A percentile compares a stretch with the other conserved stretches of the same genome.
phyloP scores from a whole-genome alignment of 1,139 yeast genomes.

The Scheffersomyces parashehatae region DNA sequence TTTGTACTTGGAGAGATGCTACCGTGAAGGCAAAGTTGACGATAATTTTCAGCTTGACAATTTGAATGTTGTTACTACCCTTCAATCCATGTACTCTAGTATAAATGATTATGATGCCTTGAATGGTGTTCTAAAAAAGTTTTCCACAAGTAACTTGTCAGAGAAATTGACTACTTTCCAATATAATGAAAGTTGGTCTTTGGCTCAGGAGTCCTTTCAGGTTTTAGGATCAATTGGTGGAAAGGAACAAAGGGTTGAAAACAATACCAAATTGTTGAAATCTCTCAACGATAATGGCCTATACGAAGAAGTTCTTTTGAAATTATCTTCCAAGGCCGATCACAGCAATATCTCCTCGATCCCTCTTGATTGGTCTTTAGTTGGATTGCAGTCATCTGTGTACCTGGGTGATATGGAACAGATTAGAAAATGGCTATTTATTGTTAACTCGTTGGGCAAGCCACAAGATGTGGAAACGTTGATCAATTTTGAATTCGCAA shows the following conservation, averaged over 20 bases:
- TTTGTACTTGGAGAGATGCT: constrained; percentile 80
- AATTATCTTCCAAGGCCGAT: constrained; percentile 30
- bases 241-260: constrained; percentile 27
- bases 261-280: constrained; percentile 37
- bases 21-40: constrained; percentile 44
- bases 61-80: constrained; percentile 47
- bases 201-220: constrained; percentile 85
- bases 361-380: constrained; percentile 57
- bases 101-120: constrained; percentile 89
- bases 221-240: constrained; percentile 47
- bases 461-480: constrained; percentile 54
- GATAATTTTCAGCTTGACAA: constrained; percentile 28
- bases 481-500: constrained; percentile 68
- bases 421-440: constrained; percentile 56
- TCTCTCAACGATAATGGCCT: constrained; percentile 45
- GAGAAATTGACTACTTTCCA: constrained; percentile 80
- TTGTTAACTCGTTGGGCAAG: constrained; percentile 35
- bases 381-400: constrained; percentile 77
- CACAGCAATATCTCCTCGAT: constrained; percentile 22
- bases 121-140: constrained; percentile 78
- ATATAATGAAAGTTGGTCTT: constrained; percentile 82
- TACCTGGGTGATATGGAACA: constrained; percentile 56
- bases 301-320: constrained; percentile 41
- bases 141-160: constrained; percentile 66
- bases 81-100: constrained; percentile 81